Evolutionary conservation across 352 stramenopile genomes (phyloP), one percentile per base, ranked within the genome.

Genomic region (Globisporangium paddicum): DNA sequence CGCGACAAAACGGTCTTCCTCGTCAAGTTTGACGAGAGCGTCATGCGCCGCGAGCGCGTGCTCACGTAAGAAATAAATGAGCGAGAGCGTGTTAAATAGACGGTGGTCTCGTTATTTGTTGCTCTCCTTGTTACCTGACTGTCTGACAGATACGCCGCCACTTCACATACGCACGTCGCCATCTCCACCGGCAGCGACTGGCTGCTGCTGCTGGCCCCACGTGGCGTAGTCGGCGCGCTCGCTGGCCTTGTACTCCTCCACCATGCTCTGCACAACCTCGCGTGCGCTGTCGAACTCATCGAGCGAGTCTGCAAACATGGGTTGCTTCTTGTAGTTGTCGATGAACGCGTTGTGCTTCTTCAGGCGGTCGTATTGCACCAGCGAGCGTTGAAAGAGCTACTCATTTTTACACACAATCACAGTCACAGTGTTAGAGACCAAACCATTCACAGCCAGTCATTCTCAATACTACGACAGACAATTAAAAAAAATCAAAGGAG

Each of bases 301-400:
- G 52, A 95, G 71, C 46, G 74, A 85, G 40, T 95, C 84, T 8
- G 84, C 81, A 37, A 99, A 99, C 86, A 99, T 98, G 40, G 97
- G 96, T 64, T 99, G 91, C 69, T 97, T 95, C 52, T 95, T 82
- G 87, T 99, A 99, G 67, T 99, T 98, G 61, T 99, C 96, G 48
- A 99, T 92, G 83, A 99, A 99, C 30, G 97, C 97, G 68, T 99
- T 98, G 57, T 98, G 76, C 64, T 97, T 98, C 56, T 96, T 93
- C 37, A 99, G 94, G 21, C 89, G 86, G 73, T 99, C 97, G 73
- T 99, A 99, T 68, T 99, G 97, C 58, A 91, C 78, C 19, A 99
- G 74, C 42, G 97, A 81, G 47, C 93, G 82, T 65, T 98, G 82
- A 54, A 95, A 96, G 25, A 92, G 64, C 73, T 82, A 60, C 19